These are phyloP conservation scores for Pelomyxa schiedti DNA, from an alignment of 78 protist genomes.

Conservation along the genomic window DNA sequence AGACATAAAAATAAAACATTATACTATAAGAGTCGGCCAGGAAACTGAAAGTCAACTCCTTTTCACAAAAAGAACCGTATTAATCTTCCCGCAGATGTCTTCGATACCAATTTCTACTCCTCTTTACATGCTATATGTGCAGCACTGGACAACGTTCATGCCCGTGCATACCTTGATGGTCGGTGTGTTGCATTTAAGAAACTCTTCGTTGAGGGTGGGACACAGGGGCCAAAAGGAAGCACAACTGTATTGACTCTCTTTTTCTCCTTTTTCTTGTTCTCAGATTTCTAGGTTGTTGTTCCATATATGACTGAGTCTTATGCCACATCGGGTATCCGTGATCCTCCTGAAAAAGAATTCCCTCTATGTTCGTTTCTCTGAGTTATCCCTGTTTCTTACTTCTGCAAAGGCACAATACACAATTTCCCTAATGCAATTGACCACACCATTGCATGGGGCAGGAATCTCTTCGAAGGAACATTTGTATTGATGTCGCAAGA, in stretches of 20 bases:
- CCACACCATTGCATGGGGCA: slow-evolving; percentile 75
- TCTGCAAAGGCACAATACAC: no score
- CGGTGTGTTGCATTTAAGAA: slow-evolving; percentile 72
- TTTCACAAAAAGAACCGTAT: no score
- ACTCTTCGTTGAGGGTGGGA: slow-evolving; percentile 86
- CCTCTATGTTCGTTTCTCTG: slow-evolving; percentile 96
- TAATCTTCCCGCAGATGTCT: slow-evolving; percentile 45
- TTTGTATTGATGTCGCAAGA: slow-evolving; percentile 60
- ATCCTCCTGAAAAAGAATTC: slow-evolving; percentile 92
- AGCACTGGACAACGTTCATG: slow-evolving; percentile 92
- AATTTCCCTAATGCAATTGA: slow-evolving; percentile 92
- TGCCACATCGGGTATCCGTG: slow-evolving; percentile 70
- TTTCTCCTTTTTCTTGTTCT: no score
- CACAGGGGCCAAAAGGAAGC: slow-evolving; percentile 87
- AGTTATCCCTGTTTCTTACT: no score
- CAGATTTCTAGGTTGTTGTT: slow-evolving; percentile 89
- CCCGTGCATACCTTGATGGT: slow-evolving; percentile 87
- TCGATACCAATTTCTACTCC: slow-evolving; percentile 77
- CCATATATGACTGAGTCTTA: slow-evolving; percentile 93
- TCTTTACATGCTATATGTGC: slow-evolving; percentile 69
- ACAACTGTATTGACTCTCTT: slow-evolving; percentile 64
- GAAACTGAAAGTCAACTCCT: slow-evolving; percentile 73
- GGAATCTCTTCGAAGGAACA: slow-evolving; percentile 75
- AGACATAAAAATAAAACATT: slow-evolving; percentile 46
- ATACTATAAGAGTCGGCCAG: slow-evolving; percentile 61